Conservation (phyloP, 2,329 filamentous ascomycete species). For the Neocucurbitaria cava region DNA sequence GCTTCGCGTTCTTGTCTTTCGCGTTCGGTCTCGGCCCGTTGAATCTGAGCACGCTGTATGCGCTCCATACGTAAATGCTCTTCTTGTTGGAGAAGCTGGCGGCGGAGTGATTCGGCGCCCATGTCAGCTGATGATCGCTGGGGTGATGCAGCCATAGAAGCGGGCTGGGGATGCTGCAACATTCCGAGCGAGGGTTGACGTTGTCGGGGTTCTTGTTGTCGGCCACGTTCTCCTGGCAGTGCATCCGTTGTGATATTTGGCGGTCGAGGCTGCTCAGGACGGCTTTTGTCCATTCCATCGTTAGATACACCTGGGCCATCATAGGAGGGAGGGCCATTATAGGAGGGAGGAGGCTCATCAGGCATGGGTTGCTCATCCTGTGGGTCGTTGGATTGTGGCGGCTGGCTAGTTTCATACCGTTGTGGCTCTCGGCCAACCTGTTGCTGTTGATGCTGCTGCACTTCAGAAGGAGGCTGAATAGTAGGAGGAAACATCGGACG, state of each 20-base stretch:
- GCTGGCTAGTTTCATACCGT: slow-evolving; percentile 17
- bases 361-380: slow-evolving; percentile 30
- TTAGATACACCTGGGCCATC: slow-evolving; percentile 38
- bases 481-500: slow-evolving; percentile 11
- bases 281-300: slow-evolving; percentile 42
- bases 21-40: slow-evolving; percentile 32
- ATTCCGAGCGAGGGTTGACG: slow-evolving; percentile 43
- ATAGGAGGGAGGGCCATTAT: slow-evolving; percentile 45
- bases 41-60: slow-evolving; percentile 35
- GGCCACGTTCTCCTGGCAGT: slow-evolving; percentile 14
- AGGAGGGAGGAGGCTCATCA: slow-evolving; percentile 45
- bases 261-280: slow-evolving; percentile 33
- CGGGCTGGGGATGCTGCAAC: slow-evolving; percentile 48
- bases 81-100: slow-evolving; percentile 43
- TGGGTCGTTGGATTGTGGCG: slow-evolving; percentile 7
- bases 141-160: slow-evolving; percentile 49
- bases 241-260: slow-evolving; percentile 39
- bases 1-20: slow-evolving; percentile 37
- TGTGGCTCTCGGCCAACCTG: slow-evolving; percentile 1
- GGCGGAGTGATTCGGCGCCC: slow-evolving; percentile 45
- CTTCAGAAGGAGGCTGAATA: slow-evolving; percentile 13
- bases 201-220: slow-evolving; percentile 28
- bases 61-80: slow-evolving; percentile 43
- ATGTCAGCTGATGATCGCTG: slow-evolving; percentile 45
- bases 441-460: slow-evolving; percentile 19